Conservation (phyloP, 192 early-diverging fungal genomes). For the Gonapodya sp. region DNA sequence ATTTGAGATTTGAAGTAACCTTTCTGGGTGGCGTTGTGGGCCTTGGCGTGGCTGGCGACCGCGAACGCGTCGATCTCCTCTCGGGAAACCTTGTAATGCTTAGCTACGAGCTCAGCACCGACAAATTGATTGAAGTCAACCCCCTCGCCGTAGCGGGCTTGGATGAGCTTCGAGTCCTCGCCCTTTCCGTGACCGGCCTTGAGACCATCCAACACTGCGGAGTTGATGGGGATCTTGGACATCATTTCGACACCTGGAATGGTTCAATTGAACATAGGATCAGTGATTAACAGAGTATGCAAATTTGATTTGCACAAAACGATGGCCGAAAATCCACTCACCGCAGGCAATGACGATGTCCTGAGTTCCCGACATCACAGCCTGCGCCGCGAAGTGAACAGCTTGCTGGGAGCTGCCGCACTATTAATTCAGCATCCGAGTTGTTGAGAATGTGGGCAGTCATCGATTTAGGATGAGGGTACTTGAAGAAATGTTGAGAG, state of each 20-base stretch:
- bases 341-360: conserved; percentile 7
- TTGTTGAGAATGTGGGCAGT: too few relatives aligned
- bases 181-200: not conserved
- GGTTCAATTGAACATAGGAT: not conserved
- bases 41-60: conserved; percentile 67
- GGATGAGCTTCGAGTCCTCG: not conserved
- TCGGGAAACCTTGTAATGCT: conserved; percentile 72
- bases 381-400: conserved; percentile 2
- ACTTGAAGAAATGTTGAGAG: too few relatives aligned
- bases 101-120: conserved; percentile 30
- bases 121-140: not conserved
- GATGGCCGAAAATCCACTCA: too few relatives aligned
- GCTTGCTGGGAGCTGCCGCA: conserved; percentile 4
- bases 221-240: not conserved
- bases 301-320: not conserved
- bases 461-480: too few relatives aligned
- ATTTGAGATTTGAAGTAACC: conserved; percentile 75
- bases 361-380: conserved; percentile 4
- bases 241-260: not conserved
- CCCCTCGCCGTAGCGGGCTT: not conserved
- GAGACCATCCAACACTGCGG: not conserved
- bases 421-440: too few relatives aligned
- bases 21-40: conserved; percentile 73
- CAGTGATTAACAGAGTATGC: too few relatives aligned
- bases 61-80: conserved; percentile 86